Conservation (phyloP, 371 early-diverging fungal genomes). For the Saksenaea oblongispora region DNA sequence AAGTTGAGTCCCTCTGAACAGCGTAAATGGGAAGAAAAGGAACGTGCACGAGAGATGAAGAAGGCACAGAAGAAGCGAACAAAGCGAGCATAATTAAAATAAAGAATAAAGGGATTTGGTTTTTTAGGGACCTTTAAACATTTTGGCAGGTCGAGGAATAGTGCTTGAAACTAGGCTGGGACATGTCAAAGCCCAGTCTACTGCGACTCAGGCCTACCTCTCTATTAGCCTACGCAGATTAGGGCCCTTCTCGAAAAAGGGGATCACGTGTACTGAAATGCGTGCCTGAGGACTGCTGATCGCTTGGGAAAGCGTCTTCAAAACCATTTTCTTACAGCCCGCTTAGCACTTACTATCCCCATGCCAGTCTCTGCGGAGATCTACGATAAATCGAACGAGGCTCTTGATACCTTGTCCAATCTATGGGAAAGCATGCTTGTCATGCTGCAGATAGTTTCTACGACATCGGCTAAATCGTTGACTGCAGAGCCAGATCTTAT, state of each 20-base stretch:
- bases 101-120: not conserved
- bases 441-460: slow-evolving; percentile 32
- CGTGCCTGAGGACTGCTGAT: too few species aligned
- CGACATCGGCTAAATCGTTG: slow-evolving; percentile 34
- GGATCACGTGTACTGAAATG: too few species aligned
- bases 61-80: slow-evolving; percentile 61
- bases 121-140: too few species aligned
- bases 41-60: slow-evolving; percentile 61
- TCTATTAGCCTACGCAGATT: too few species aligned
- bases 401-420: slow-evolving; percentile 32
- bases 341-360: not conserved
- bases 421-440: slow-evolving; percentile 39
- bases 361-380: slow-evolving; percentile 13
- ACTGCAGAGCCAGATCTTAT: slow-evolving; percentile 40
- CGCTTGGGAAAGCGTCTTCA: too few species aligned
- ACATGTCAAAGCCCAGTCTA: too few species aligned
- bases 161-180: too few species aligned
- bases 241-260: too few species aligned
- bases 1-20: slow-evolving; percentile 67
- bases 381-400: slow-evolving; percentile 27
- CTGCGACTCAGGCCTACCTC: too few species aligned
- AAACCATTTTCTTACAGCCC: too few species aligned
- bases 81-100: slow-evolving; percentile 36
- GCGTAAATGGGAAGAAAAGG: slow-evolving; percentile 80
- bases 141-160: too few species aligned